These are phyloP conservation scores for Cadophora sp. DNA, from an alignment of 2,329 filamentous ascomycete genomes.

Conservation along the genomic window DNA sequence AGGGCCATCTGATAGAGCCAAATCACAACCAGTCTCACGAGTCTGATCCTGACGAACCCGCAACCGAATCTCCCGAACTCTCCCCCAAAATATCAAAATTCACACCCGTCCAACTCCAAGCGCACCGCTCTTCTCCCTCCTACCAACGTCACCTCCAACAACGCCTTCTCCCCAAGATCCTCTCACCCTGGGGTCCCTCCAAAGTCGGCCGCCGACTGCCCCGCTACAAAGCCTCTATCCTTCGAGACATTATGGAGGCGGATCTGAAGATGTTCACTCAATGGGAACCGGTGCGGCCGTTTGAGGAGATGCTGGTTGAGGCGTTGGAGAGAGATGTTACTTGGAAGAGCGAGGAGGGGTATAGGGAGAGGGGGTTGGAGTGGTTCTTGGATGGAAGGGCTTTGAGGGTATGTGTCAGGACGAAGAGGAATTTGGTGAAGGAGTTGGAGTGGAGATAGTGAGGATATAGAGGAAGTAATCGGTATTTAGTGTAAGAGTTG, in stretches of 20 bases:
- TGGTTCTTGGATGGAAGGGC: conserved; percentile 17
- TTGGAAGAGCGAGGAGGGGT: conserved; percentile 20
- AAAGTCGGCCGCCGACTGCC: conserved; percentile 10
- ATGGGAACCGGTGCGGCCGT: conserved; percentile 19
- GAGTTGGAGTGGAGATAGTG: conserved; percentile 14
- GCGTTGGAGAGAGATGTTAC: conserved; percentile 25
- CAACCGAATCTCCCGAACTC: neutral
- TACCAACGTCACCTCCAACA: neutral
- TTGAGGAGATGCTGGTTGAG: conserved; percentile 17
- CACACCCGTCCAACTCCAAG: conserved; percentile 2
- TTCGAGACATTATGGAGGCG: conserved; percentile 4
- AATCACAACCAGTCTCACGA: neutral
- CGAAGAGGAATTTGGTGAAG: neutral
- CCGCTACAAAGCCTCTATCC: conserved; percentile 3
- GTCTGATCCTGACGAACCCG: neutral
- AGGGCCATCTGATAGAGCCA: neutral
- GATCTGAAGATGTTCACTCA: conserved; percentile 20
- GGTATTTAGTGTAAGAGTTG: neutral
- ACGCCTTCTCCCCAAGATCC: neutral
- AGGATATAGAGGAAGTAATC: too few relatives aligned
- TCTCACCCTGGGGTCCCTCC: conserved; percentile 4
- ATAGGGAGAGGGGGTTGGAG: neutral
- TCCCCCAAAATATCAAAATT: neutral
- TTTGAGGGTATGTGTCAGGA: neutral
- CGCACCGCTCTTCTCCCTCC: conserved; percentile 2